These are phyloP conservation scores for Paraconiothyrium brasiliense DNA, from an alignment of 2,329 filamentous ascomycete genomes.

Conservation along the genomic window DNA sequence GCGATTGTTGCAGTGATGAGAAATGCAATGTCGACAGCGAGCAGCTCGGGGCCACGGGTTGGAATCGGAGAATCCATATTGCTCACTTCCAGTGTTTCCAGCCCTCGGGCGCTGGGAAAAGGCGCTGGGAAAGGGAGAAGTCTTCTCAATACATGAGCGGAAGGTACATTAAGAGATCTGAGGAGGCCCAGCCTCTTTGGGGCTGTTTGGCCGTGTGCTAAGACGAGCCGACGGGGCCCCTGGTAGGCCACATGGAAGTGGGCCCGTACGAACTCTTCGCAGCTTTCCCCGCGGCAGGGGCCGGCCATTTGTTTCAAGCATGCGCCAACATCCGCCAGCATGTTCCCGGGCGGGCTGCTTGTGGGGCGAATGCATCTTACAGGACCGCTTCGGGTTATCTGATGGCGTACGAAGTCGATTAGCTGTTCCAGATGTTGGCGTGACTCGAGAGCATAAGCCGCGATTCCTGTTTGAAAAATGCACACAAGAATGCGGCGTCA, in stretches of 20 bases:
- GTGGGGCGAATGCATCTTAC: neutral
- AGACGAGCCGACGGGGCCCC: neutral
- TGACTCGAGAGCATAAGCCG: neutral
- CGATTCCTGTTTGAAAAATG: neutral
- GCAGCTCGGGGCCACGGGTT: constrained; percentile 46
- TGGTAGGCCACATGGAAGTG: constrained; percentile 9
- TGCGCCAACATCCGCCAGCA: neutral
- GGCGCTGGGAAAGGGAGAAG: neutral
- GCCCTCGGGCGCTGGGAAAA: constrained; percentile 1
- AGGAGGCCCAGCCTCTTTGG: constrained; percentile 1
- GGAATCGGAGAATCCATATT: constrained; percentile 36
- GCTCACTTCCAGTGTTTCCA: constrained; percentile 9
- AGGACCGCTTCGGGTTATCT: neutral
- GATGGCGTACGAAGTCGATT: neutral
- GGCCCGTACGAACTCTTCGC: neutral
- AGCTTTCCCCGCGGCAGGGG: neutral
- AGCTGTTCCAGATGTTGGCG: neutral
- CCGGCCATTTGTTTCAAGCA: constrained; percentile 6
- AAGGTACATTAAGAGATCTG: neutral
- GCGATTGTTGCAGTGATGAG: constrained; percentile 35
- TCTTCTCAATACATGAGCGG: neutral
- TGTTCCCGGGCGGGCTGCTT: neutral
- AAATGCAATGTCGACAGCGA: constrained; percentile 42
- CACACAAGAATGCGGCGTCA: neutral
- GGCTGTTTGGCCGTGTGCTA: neutral